Conservation (phyloP, 306 rosid species). For the Ormosia emarginata region DNA sequence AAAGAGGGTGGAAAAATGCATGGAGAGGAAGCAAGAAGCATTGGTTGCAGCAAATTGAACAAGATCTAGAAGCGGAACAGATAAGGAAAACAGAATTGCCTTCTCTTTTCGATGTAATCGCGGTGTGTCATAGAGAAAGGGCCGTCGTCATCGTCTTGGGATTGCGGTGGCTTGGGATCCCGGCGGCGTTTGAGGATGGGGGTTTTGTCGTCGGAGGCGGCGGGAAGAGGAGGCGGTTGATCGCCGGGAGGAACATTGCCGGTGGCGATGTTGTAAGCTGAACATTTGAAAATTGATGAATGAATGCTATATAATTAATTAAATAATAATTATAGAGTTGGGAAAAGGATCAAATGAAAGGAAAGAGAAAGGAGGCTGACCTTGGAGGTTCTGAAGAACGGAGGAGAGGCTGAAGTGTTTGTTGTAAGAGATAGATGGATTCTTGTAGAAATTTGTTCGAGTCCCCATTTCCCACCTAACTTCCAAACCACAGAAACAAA, state of each 20-base stretch:
- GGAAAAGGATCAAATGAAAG: neutral
- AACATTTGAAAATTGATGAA: neutral
- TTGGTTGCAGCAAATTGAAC: neutral
- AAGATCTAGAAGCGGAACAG: neutral
- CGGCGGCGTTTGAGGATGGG: conserved; percentile 47
- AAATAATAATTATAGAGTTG: neutral
- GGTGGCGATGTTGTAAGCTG: conserved; percentile 75
- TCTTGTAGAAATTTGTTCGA: conserved; percentile 69
- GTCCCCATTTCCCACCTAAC: conserved; percentile 42
- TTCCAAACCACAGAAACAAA: neutral
- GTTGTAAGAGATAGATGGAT: conserved; percentile 71
- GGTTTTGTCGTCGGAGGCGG: neutral
- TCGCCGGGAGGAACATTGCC: conserved; percentile 46
- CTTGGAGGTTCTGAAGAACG: conserved; percentile 63
- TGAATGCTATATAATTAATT: neutral
- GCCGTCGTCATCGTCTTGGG: conserved; percentile 12
- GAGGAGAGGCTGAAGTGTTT: conserved; percentile 67
- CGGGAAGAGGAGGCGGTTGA: conserved; percentile 12
- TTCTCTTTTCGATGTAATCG: conserved; percentile 66
- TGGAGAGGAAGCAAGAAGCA: neutral
- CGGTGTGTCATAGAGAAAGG: conserved; percentile 69
- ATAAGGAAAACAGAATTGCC: conserved; percentile 27
- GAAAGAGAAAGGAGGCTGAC: conserved; percentile 1
- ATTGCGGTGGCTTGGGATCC: conserved; percentile 11
- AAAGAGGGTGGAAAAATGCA: neutral